Percentiles rank a stretch among this genome's conserved stretches.
Conservation (phyloP, 495 filamentous ascomycete genomes). For the Gamarada debralockiae region DNA sequence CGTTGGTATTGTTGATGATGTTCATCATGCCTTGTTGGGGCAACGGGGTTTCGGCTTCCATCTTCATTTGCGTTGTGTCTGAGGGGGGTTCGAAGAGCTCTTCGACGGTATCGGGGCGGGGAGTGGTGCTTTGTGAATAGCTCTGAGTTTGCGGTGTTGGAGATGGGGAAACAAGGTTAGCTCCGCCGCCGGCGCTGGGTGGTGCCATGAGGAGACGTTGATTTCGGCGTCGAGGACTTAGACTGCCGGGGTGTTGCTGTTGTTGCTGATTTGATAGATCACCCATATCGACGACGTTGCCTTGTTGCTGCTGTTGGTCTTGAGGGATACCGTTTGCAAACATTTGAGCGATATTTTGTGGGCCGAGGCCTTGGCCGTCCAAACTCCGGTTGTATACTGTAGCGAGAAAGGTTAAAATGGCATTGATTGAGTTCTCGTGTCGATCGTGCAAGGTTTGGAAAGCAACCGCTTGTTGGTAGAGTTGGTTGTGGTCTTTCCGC, state of each 20-base stretch:
- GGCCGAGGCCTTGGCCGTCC: conserved; percentile 41
- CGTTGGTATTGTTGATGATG: conserved; percentile 77
- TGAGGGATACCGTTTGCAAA: conserved; percentile 64
- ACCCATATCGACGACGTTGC: conserved; percentile 71
- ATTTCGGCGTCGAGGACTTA: conserved; percentile 30
- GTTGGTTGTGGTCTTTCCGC: conserved; percentile 77
- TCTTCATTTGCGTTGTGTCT: conserved; percentile 10
- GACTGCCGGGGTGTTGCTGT: conserved; percentile 36
- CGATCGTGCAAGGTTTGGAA: conserved; percentile 91
- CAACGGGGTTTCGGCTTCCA: conserved; percentile 24
- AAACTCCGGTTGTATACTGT: conserved; percentile 83
- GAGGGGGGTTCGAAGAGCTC: conserved; percentile 30
- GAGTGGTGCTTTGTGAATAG: too few relatives aligned
- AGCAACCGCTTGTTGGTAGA: conserved; percentile 83
- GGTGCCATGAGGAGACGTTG: conserved; percentile 28
- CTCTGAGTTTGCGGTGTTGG: conserved; percentile 24
- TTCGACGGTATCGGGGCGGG: conserved; percentile 26
- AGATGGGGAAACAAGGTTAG: conserved; percentile 36
- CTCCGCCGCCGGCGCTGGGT: conserved; percentile 23
- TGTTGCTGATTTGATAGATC: conserved; percentile 50
- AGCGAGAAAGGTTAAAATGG: conserved; percentile 92
- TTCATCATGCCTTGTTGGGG: conserved; percentile 76
- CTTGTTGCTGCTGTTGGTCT: conserved; percentile 49
- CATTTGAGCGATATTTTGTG: conserved; percentile 66
- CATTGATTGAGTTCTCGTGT: conserved; percentile 97